Percentiles rank a stretch among this genome's conserved stretches.
These are phyloP conservation scores for Fusarium siculi DNA, from an alignment of 2,329 filamentous ascomycete genomes.

Conservation along the genomic window DNA sequence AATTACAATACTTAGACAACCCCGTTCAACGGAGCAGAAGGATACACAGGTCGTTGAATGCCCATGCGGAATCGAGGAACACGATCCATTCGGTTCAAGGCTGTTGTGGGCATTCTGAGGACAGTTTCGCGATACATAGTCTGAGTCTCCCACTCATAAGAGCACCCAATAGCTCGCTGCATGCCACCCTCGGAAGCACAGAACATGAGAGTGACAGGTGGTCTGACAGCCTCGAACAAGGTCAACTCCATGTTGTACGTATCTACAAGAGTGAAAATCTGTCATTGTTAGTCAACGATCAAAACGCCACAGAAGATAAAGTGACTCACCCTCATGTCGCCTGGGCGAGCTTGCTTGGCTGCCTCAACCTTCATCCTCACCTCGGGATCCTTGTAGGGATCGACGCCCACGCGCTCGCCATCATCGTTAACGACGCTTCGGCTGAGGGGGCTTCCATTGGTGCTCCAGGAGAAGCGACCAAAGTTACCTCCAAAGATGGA, in stretches of 20 bases:
- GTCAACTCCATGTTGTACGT: slow-evolving; percentile 50
- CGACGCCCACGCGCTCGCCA: slow-evolving; percentile 43
- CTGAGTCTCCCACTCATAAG: slow-evolving; percentile 43
- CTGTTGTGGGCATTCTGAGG: slow-evolving; percentile 38
- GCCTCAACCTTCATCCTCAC: slow-evolving; percentile 40
- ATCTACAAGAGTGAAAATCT: slow-evolving; percentile 52
- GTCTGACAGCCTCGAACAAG: slow-evolving; percentile 47
- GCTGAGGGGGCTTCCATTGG: slow-evolving; percentile 44
- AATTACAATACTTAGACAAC: slow-evolving; percentile 11
- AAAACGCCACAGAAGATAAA: too few relatives aligned
- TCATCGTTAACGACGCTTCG: slow-evolving; percentile 40
- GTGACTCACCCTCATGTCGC: slow-evolving; percentile 42
- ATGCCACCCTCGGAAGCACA: slow-evolving; percentile 44
- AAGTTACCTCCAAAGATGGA: slow-evolving; percentile 47
- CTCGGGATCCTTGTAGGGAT: slow-evolving; percentile 41
- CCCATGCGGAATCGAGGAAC: slow-evolving; percentile 42
- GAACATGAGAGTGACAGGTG: slow-evolving; percentile 43
- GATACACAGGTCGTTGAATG: slow-evolving; percentile 36
- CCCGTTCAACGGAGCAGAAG: slow-evolving; percentile 25
- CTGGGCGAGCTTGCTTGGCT: slow-evolving; percentile 43
- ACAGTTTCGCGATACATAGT: slow-evolving; percentile 45
- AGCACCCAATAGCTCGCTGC: slow-evolving; percentile 43
- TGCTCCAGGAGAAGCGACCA: slow-evolving; percentile 45
- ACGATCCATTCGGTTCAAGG: slow-evolving; percentile 41
- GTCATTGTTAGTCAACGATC: background rate